Percentiles rank a stretch among this genome's conserved stretches.
Conservation (phyloP, 208 protist genomes). For the Leishmania mexicana region DNA sequence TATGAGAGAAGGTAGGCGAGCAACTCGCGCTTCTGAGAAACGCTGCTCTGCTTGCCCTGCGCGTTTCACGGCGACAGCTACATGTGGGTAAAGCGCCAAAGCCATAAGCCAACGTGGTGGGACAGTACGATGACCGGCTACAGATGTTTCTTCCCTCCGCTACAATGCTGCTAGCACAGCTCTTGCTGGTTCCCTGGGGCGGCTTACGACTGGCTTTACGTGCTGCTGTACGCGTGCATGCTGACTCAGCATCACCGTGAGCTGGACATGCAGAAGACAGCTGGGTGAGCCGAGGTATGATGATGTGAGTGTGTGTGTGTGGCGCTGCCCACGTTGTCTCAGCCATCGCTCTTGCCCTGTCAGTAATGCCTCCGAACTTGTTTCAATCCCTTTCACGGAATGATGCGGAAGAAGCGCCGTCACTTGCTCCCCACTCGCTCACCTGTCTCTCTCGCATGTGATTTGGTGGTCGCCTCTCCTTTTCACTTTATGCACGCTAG, state of each 20-base stretch:
- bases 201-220: conserved; percentile 42
- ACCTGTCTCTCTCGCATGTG: too few species aligned
- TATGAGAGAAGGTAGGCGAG: conserved; percentile 41
- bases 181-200: conserved; percentile 17
- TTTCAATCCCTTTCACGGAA: not conserved
- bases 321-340: not conserved
- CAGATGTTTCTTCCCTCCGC: conserved; percentile 31
- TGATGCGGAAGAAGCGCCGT: too few species aligned
- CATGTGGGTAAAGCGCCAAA: conserved; percentile 71
- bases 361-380: not conserved
- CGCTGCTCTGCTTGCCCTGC: conserved; percentile 43
- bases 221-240: conserved; percentile 60
- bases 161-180: conserved; percentile 20
- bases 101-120: conserved; percentile 54
- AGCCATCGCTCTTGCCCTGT: not conserved
- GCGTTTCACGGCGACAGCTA: conserved; percentile 68
- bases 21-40: conserved; percentile 54
- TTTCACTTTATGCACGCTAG: too few species aligned
- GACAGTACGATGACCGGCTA: conserved; percentile 45
- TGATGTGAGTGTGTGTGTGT: not conserved
- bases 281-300: not conserved
- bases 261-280: conserved; percentile 49
- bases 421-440: too few species aligned
- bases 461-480: too few species aligned
- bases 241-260: conserved; percentile 65